These are phyloP conservation scores for Diaporthe citrichinensis DNA, from an alignment of 2,329 filamentous ascomycete genomes.

Conservation along the genomic window DNA sequence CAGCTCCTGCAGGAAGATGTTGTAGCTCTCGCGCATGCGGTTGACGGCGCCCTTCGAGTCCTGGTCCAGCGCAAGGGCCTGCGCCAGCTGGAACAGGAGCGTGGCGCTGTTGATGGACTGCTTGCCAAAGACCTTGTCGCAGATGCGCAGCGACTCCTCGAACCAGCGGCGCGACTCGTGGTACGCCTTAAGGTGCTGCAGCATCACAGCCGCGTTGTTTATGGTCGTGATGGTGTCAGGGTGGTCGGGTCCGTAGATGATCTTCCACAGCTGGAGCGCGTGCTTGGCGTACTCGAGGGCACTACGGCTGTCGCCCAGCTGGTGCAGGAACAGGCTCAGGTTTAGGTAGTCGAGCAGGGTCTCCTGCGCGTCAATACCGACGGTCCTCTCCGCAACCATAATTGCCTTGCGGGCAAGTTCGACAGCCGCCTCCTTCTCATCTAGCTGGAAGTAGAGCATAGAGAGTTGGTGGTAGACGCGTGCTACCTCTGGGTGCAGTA, in stretches of 20 bases:
- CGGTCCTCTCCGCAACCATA: constrained; percentile 93
- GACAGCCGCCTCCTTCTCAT: constrained; percentile 95
- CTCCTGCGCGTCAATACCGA: constrained; percentile 93
- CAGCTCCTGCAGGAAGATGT: constrained; percentile 90
- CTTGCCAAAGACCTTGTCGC: constrained; percentile 90
- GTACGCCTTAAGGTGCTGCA: constrained; percentile 95
- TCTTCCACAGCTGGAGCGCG: constrained; percentile 94
- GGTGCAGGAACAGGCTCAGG: constrained; percentile 93
- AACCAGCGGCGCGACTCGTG: constrained; percentile 97
- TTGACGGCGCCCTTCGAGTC: constrained; percentile 92
- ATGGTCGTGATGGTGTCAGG: constrained; percentile 98
- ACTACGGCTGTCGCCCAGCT: constrained; percentile 87
- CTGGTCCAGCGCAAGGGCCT: constrained; percentile 94
- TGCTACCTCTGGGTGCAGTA: constrained; percentile 95
- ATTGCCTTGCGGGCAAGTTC: constrained; percentile 97
- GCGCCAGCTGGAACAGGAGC: constrained; percentile 95
- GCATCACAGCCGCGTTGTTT: constrained; percentile 99
- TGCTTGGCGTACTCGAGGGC: constrained; percentile 93
- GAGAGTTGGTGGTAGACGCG: constrained; percentile 95
- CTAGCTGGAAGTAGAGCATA: constrained; percentile 97
- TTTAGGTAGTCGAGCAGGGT: constrained; percentile 97
- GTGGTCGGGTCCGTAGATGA: constrained; percentile 94
- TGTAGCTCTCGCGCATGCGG: constrained; percentile 97
- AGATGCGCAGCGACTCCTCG: constrained; percentile 89
- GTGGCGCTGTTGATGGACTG: constrained; percentile 94